Conservation (phyloP, 768 basidiomycete species). For the Termitomyces eurrhizus region DNA sequence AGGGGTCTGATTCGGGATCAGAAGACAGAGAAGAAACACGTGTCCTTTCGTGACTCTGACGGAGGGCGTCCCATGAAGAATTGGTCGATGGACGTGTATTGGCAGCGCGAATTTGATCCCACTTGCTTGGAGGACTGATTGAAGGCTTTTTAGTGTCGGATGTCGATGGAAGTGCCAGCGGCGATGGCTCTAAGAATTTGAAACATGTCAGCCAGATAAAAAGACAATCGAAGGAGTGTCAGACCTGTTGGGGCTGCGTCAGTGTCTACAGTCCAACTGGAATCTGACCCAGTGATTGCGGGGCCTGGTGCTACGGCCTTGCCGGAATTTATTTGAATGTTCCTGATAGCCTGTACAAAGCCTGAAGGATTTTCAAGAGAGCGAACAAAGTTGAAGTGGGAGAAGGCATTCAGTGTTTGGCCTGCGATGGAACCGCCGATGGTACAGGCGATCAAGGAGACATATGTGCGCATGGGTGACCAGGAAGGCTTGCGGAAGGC, state of each 20-base stretch:
- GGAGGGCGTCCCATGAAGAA: slow-evolving; percentile 68
- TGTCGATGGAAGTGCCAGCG: slow-evolving; percentile 9
- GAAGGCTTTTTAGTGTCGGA: slow-evolving; percentile 8
- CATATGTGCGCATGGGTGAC: slow-evolving; percentile 15
- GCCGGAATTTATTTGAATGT: slow-evolving; percentile 42
- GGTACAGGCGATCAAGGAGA: slow-evolving; percentile 18
- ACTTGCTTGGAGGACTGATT: slow-evolving; percentile 34
- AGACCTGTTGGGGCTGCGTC: slow-evolving; percentile 9
- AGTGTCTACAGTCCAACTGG: slow-evolving; percentile 12
- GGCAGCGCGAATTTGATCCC: slow-evolving; percentile 64
- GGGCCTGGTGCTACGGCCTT: slow-evolving; percentile 19
- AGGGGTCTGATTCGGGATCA: slow-evolving; percentile 1
- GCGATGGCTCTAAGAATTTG: slow-evolving; percentile 6
- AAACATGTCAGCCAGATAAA: background rate
- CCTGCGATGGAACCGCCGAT: slow-evolving; percentile 30
- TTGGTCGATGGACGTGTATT: slow-evolving; percentile 37
- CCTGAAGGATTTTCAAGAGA: slow-evolving; percentile 36
- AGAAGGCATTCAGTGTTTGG: slow-evolving; percentile 22
- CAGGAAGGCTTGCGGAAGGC: slow-evolving; percentile 23
- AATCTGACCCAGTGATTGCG: slow-evolving; percentile 24
- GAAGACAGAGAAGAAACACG: slow-evolving; percentile 18
- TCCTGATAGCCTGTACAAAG: slow-evolving; percentile 37
- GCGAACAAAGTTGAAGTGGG: slow-evolving; percentile 33
- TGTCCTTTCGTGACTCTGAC: slow-evolving; percentile 50
- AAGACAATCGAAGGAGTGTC: background rate